Evolutionary conservation across 345 rosid species (phyloP).

Genomic region (Populus simonii): DNA sequence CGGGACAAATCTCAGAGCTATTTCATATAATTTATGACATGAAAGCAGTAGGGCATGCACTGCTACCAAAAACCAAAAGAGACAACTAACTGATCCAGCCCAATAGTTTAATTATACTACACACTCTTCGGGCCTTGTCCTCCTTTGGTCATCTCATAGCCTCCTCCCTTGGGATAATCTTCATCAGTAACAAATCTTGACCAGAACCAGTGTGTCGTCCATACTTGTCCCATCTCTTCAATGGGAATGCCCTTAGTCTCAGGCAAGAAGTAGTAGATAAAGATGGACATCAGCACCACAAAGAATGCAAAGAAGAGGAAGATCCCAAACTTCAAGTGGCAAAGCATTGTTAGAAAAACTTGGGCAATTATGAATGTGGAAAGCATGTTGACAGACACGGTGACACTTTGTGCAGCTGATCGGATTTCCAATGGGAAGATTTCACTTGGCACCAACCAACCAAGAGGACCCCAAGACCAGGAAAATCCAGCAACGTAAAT

Average conservation of each 20-base stretch:
- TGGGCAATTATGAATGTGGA: slow-evolving; percentile 81
- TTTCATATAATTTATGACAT: not conserved
- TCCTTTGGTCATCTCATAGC: slow-evolving; percentile 50
- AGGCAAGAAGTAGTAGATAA: slow-evolving; percentile 54
- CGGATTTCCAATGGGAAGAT: slow-evolving; percentile 86
- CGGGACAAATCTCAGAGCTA: not conserved
- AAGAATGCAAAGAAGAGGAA: slow-evolving; percentile 67
- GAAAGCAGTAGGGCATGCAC: slow-evolving; percentile 23
- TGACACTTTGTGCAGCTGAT: slow-evolving; percentile 87
- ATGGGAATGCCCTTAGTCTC: slow-evolving; percentile 72
- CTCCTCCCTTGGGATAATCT: slow-evolving; percentile 27
- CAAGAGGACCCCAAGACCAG: slow-evolving; percentile 97
- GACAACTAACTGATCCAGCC: not conserved
- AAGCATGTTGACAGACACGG: slow-evolving; percentile 83
- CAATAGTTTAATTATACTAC: not conserved
- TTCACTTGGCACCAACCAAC: slow-evolving; percentile 92
- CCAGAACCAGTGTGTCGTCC: slow-evolving; percentile 72
- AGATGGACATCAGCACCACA: slow-evolving; percentile 54
- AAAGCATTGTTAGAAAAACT: slow-evolving; percentile 67
- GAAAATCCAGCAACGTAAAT: slow-evolving; percentile 79
- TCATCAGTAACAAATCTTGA: slow-evolving; percentile 42
- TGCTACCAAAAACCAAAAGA: slow-evolving; percentile 2
- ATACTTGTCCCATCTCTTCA: slow-evolving; percentile 61
- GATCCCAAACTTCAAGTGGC: slow-evolving; percentile 75
- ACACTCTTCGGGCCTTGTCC: slow-evolving; percentile 29